Evolutionary conservation across 2,329 filamentous ascomycete species (phyloP).

Genomic region (Trichoderma aggressivum): DNA sequence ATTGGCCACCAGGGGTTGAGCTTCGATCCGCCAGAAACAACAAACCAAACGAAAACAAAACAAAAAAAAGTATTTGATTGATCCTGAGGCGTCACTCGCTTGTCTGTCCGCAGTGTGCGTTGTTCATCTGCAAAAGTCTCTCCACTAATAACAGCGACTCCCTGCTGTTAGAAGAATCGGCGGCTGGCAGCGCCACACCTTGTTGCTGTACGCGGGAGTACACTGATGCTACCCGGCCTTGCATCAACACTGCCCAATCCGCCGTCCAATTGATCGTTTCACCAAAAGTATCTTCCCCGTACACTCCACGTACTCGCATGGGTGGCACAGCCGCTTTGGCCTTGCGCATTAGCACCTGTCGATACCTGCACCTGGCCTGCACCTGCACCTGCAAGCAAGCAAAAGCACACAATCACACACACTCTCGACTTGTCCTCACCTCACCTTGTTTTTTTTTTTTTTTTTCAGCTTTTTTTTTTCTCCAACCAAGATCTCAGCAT

Average conservation of each 20-base stretch:
- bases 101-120: background rate
- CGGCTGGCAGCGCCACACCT: background rate
- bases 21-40: background rate
- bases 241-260: background rate
- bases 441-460: background rate
- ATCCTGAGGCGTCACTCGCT: background rate
- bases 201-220: background rate
- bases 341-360: background rate
- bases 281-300: background rate
- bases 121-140: conserved; percentile 4
- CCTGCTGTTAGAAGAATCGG: background rate
- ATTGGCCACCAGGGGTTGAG: background rate
- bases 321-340: conserved; percentile 11
- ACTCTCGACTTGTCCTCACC: background rate
- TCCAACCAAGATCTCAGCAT: conserved; percentile 15
- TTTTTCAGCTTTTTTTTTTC: background rate
- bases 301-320: background rate
- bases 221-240: background rate
- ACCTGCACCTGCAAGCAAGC: background rate
- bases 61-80: background rate
- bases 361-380: background rate
- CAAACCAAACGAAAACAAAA: background rate
- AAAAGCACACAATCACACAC: conserved; percentile 3
- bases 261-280: background rate
- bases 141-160: background rate